Base-by-base conservation (phyloP, 495 filamentous ascomycete genomes). In the Penicillium antarcticum region DNA sequence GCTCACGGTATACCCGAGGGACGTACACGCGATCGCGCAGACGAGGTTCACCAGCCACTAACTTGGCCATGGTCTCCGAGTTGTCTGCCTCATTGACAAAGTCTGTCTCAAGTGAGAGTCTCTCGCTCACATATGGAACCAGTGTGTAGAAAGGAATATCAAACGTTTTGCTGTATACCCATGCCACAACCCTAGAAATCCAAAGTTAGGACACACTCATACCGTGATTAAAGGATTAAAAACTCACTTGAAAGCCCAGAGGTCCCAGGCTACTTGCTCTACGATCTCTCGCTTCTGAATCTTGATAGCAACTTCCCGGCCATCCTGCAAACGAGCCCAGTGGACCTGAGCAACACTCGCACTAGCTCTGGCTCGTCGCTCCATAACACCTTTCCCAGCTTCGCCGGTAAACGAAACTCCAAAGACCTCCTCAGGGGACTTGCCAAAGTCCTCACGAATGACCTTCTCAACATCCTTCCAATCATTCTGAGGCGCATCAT, bases 341-440 rank as follows among this genome's bases (percentile, higher is more conserved):
- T 98, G 94, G 0, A 98, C 94, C 71, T 98, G 94, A 11, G 94
- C 94, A 0, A 98, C 91, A 61, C 87, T 91, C 6, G 94, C 94
- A 51, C 87, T 91, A 0, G 94, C 94, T 48, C 89, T 77, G 2
- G 94, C 92, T 47, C 74, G 86, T 24, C 86, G 79, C 73, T 97
- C 92, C 88, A 97, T 95, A 19, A 92, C 70, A 1, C 91, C 91
- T 56, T 80, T 82, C n/a, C 74, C 68, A 18, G 75, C 69, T 29
- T 86, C 81, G 4, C 86, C 82, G 0, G 67, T 72, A 61, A 95
- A 95, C 46, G 86, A 89, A 13, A 95, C 83, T 0, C 90, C 91
- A 67, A 96, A 95, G 1, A 94, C 87, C 55, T 96, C 91, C 69
- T 95, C 91, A 4, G 84, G 79, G 18, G 82, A 84, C 63, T 78